Evolutionary conservation across 73 alveolate species (phyloP), one percentile per base, ranked within the genome.

Genomic region (Paramecium sonneborni): DNA sequence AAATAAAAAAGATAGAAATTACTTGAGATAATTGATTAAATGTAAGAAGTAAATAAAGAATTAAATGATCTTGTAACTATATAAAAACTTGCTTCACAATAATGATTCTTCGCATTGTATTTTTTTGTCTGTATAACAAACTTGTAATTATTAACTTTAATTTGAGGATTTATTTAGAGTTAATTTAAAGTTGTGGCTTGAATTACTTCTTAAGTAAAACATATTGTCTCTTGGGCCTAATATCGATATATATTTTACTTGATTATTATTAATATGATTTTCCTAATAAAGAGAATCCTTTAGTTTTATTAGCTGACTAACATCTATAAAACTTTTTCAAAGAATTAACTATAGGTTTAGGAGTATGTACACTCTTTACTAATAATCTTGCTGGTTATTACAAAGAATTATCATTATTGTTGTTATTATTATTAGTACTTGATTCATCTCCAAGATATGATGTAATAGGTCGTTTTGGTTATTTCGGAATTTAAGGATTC

Each of bases 21-120:
- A 26, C 14, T 62, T 9, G 39, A 62, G 44, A 62, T 62, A 62
- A 62, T 62, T 28, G 84, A 62, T 30, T 62, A 62, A 62, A 62
- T 62, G 48, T 62, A 62, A 26, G 52, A 32, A 0, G 48, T 62
- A 11, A 32, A 62, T 24, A 62, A 62, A 62, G 84, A 62, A 62
- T 62, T 62, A 62, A 62, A 62, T 62, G 84, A 62, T 62, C 84
- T 62, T 62, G 44, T 62, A 62, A 62, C 84, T 62, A 62, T 62
- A 62, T 62, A 62, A 28, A 62, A 62, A 62, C 84, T 62, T 62
- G 84, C 84, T 62, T 26, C 84, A 62, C 39, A 62, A 62, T 62
- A 62, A 62, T 62, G 84, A 62, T 62, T 62, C 84, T 62, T 62
- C 46, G 24, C 84, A 62, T 62, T 62, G 44, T 26, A 62, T 62